Evolutionary conservation across 495 filamentous ascomycete genomes (phyloP).

Genomic region (Trichoderma asperelloides): DNA sequence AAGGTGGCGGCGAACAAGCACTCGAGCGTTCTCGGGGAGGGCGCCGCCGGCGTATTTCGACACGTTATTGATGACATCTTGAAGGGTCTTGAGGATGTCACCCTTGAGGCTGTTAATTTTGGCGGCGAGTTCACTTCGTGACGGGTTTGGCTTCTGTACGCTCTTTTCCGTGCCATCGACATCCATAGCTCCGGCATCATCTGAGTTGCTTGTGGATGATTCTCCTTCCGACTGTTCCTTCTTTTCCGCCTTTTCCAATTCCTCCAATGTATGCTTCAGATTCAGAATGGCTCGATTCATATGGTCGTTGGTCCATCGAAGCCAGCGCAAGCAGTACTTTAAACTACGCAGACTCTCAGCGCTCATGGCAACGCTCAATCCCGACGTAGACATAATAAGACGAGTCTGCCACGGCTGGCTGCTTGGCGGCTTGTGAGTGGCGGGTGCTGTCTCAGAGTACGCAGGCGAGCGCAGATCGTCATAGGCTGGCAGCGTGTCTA

Average conservation of each 20-base stretch:
- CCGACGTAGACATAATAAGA: constrained; percentile 74
- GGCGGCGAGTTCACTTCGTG: constrained; percentile 34
- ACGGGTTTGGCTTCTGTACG: constrained; percentile 19
- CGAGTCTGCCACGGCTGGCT: constrained; percentile 57
- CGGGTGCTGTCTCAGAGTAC: constrained; percentile 47
- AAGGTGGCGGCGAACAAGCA: constrained; percentile 69
- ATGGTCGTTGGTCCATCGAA: constrained; percentile 69
- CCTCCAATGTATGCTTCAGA: constrained; percentile 60
- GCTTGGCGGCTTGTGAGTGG: constrained; percentile 10
- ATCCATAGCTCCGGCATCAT: constrained; percentile 17
- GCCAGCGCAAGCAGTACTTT: constrained; percentile 65
- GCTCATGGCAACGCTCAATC: constrained; percentile 77
- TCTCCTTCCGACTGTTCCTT: constrained; percentile 36
- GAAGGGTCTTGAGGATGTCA: constrained; percentile 68
- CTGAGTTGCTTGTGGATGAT: constrained; percentile 7
- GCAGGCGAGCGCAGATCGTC: constrained; percentile 64
- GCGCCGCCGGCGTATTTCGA: constrained; percentile 77
- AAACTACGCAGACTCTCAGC: constrained; percentile 71
- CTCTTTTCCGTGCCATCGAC: constrained; percentile 17
- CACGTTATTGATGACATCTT: constrained; percentile 67
- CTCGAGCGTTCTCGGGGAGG: constrained; percentile 71
- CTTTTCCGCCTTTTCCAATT: constrained; percentile 52
- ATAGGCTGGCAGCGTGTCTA: constrained; percentile 70
- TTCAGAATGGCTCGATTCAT: constrained; percentile 59
- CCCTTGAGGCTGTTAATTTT: constrained; percentile 60